Conservation (phyloP, 2,329 filamentous ascomycete species). For the Alternaria sp. region DNA sequence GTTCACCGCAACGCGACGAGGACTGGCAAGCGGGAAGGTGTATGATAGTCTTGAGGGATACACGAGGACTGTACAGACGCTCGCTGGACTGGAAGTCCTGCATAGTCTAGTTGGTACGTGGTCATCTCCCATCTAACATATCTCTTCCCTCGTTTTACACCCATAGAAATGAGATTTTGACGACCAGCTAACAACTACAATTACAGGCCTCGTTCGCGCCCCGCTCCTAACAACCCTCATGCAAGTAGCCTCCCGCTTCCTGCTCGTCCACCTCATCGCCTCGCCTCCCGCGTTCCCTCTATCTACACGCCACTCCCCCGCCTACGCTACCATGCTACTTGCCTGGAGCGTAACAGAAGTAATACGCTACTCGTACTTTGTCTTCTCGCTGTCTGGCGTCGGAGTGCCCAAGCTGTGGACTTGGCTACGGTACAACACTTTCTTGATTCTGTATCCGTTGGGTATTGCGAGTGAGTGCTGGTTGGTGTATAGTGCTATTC, state of each 20-base stretch:
- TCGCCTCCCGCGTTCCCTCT: constrained; percentile 69
- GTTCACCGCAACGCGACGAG: constrained; percentile 17
- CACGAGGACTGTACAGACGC: constrained; percentile 81
- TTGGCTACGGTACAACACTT: constrained; percentile 90
- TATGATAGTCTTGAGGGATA: constrained; percentile 71
- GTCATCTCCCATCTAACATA: too few relatives aligned
- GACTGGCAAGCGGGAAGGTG: constrained; percentile 57
- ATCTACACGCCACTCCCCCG: constrained; percentile 64
- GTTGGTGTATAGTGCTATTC: constrained; percentile 76
- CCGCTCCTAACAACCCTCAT: constrained; percentile 85
- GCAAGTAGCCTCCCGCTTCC: constrained; percentile 86
- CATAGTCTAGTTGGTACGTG: constrained; percentile 77
- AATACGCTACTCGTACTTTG: constrained; percentile 92
- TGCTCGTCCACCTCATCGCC: constrained; percentile 88
- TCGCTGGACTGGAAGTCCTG: constrained; percentile 82
- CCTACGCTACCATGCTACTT: constrained; percentile 79
- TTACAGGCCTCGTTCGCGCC: constrained; percentile 79
- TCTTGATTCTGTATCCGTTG: constrained; percentile 90
- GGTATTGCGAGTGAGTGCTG: constrained; percentile 89
- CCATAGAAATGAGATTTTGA: neutral
- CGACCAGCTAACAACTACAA: neutral
- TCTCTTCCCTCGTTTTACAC: too few relatives aligned
- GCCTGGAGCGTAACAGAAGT: constrained; percentile 94
- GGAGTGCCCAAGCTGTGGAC: constrained; percentile 72
- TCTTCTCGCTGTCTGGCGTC: constrained; percentile 67